These are phyloP conservation scores for Hypoxylon trugodes DNA, from an alignment of 495 filamentous ascomycete species.

Conservation along the genomic window DNA sequence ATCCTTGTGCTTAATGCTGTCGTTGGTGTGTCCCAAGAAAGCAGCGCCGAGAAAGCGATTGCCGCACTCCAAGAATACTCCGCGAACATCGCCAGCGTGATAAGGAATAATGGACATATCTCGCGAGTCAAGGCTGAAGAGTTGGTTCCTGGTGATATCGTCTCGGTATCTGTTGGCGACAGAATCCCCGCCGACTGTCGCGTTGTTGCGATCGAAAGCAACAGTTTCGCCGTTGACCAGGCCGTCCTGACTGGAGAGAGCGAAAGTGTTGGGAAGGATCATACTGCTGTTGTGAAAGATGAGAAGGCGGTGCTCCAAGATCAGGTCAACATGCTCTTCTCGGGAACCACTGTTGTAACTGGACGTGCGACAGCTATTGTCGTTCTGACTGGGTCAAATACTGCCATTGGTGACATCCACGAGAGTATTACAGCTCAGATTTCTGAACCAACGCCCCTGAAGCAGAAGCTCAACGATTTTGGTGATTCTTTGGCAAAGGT, in stretches of 20 bases:
- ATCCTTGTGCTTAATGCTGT: constrained; percentile 97
- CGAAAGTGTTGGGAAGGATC: constrained; percentile 93
- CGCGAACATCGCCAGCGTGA: constrained; percentile 94
- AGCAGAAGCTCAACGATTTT: constrained; percentile 99
- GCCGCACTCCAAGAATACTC: constrained; percentile 99
- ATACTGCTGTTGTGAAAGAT: constrained; percentile 69
- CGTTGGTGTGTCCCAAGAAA: constrained; percentile 98
- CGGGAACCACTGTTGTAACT: constrained; percentile 95
- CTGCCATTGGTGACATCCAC: constrained; percentile 98
- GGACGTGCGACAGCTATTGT: constrained; percentile 94
- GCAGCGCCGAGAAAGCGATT: constrained; percentile 97
- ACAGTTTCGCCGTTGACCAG: constrained; percentile 95
- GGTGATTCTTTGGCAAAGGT: constrained; percentile 97
- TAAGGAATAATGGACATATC: constrained; percentile 78
- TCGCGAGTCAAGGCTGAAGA: constrained; percentile 90
- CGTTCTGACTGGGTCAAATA: constrained; percentile 87
- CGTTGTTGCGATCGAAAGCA: constrained; percentile 90
- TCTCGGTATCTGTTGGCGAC: constrained; percentile 89
- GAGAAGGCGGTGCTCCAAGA: constrained; percentile 94
- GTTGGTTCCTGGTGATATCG: constrained; percentile 93
- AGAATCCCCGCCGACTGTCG: constrained; percentile 97
- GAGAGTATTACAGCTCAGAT: constrained; percentile 98
- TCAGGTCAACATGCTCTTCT: constrained; percentile 97
- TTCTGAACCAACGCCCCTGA: constrained; percentile 94
- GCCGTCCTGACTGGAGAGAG: constrained; percentile 98